Conservation (phyloP, 2,329 filamentous ascomycete species). For the Colletotrichum tropicale region DNA sequence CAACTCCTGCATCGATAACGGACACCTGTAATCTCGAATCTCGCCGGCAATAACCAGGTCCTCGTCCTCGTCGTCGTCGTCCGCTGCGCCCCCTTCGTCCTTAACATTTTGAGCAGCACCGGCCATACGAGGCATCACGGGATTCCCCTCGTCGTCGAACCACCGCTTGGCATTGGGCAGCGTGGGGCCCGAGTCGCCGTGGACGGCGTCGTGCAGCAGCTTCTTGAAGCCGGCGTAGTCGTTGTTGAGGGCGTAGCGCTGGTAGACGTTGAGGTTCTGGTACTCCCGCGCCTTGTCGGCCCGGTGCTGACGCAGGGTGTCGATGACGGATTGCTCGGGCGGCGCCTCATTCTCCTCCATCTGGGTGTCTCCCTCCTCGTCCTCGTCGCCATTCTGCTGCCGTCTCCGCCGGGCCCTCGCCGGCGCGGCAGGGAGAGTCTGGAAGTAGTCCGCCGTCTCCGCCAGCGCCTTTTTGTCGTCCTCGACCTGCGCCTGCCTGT, state of each 20-base stretch:
- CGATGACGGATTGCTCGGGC: conserved; percentile 29
- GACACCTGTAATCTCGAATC: conserved; percentile 70
- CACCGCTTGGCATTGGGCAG: conserved; percentile 59
- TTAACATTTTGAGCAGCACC: conserved; percentile 3
- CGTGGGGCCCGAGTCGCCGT: conserved; percentile 52
- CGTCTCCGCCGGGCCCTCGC: neutral
- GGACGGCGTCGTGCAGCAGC: conserved; percentile 58
- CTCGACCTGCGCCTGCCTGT: conserved; percentile 52
- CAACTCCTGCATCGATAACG: conserved; percentile 69
- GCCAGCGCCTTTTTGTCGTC: conserved; percentile 48
- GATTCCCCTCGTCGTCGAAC: conserved; percentile 54
- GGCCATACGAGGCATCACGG: conserved; percentile 29
- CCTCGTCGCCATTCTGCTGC: conserved; percentile 23
- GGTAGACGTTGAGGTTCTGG: conserved; percentile 39
- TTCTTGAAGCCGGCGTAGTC: conserved; percentile 65
- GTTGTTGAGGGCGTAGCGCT: conserved; percentile 61
- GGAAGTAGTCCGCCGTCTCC: conserved; percentile 29
- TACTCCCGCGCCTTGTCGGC: conserved; percentile 47
- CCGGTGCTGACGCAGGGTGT: conserved; percentile 39
- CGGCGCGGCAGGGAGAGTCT: conserved; percentile 1
- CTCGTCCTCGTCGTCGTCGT: conserved; percentile 64
- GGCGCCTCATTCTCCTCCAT: conserved; percentile 12
- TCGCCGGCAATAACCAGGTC: conserved; percentile 72
- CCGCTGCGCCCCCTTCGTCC: conserved; percentile 37
- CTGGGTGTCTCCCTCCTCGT: conserved; percentile 24